phyloP scores from a whole-genome alignment of 345 rosid species.

The Citrus sp. region DNA sequence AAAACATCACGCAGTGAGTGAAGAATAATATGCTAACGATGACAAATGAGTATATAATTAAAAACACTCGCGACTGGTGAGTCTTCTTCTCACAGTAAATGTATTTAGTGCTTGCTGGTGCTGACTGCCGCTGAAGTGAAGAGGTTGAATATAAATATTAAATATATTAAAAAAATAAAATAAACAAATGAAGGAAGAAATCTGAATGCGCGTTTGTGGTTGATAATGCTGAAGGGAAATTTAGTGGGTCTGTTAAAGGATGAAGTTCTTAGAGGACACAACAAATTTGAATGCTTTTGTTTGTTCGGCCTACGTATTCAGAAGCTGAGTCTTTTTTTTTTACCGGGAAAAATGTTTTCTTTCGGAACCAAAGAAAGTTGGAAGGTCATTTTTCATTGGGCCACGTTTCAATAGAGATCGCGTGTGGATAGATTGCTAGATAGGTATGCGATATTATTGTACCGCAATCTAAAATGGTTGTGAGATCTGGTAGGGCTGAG shows the following conservation, averaged over 20 bases:
- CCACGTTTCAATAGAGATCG: constrained; percentile 44
- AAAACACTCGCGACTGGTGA: neutral
- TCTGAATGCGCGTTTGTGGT: neutral
- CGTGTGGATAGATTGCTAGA: constrained; percentile 36
- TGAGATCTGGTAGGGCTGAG: neutral
- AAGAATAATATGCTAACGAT: neutral
- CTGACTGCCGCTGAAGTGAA: neutral
- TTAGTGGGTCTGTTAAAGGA: neutral
- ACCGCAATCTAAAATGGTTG: neutral
- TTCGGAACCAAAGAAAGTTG: neutral
- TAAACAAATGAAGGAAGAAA: neutral
- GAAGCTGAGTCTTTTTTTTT: too few relatives aligned
- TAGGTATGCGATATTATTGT: neutral
- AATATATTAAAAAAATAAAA: neutral
- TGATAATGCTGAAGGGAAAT: neutral
- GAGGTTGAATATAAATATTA: too few relatives aligned
- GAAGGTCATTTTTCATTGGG: constrained; percentile 29
- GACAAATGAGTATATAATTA: neutral
- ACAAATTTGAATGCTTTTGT: too few relatives aligned
- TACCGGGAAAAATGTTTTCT: neutral
- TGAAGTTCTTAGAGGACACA: neutral
- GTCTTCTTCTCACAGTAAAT: neutral
- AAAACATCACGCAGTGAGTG: neutral
- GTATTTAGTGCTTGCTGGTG: neutral
- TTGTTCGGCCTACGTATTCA: neutral